These are phyloP conservation scores for Glycine latifolia DNA, from an alignment of 306 rosid species.

Conservation along the genomic window DNA sequence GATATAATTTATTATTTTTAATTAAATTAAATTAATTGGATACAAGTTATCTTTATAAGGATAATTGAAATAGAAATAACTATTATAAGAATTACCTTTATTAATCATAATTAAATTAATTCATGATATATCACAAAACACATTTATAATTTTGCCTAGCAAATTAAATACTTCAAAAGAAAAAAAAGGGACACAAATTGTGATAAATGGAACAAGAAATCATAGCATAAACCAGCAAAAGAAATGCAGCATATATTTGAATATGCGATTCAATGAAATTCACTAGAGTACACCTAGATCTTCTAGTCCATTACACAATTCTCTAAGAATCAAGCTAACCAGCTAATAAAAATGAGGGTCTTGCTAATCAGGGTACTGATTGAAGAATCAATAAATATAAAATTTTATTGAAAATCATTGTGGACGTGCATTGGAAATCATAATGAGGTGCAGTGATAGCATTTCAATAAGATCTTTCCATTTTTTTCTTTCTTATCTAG, in stretches of 20 bases:
- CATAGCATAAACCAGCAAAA: conserved; percentile 26
- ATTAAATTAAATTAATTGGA: too few species aligned
- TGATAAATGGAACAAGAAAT: background rate
- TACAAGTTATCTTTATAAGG: too few species aligned
- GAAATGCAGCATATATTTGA: conserved; percentile 25
- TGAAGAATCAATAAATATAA: background rate
- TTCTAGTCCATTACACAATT: too few species aligned
- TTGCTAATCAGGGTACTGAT: background rate
- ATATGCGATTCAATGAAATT: too few species aligned
- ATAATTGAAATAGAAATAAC: too few species aligned
- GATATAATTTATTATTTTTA: too few species aligned
- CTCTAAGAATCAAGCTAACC: background rate
- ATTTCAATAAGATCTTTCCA: background rate
- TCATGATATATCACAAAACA: too few species aligned
- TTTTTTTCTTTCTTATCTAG: background rate
- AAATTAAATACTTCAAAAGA: conserved; percentile 20
- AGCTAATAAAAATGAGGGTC: background rate
- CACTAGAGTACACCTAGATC: too few species aligned
- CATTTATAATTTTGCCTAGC: background rate
- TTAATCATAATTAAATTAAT: background rate
- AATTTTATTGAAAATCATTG: background rate
- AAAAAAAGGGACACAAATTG: background rate
- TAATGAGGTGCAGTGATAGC: background rate
- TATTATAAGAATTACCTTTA: too few species aligned
- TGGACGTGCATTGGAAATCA: background rate